A percentile compares a stretch with the other conserved stretches of the same genome.
These are phyloP conservation scores for Trichosporon sp. DNA, from an alignment of 1,284 basidiomycete genomes.

Conservation along the genomic window DNA sequence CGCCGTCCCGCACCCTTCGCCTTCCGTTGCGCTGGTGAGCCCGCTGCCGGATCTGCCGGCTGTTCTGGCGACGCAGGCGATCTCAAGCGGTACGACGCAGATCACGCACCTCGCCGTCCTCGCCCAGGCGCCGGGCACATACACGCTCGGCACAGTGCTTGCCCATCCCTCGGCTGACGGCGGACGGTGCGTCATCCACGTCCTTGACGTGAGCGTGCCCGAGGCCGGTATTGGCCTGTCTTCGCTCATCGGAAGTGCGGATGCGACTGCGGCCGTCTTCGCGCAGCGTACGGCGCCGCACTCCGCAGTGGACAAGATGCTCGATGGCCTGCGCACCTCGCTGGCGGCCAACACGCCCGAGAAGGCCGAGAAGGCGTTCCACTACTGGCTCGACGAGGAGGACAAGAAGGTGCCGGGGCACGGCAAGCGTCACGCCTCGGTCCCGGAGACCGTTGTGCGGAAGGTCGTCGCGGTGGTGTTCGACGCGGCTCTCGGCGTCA, in stretches of 20 bases:
- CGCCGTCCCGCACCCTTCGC: conserved; percentile 23
- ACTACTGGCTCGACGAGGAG: conserved; percentile 16
- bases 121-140: conserved; percentile 12
- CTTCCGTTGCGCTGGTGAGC: conserved; percentile 30
- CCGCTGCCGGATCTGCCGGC: conserved; percentile 28
- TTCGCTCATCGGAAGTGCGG: conserved; percentile 29
- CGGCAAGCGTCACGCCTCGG: not conserved
- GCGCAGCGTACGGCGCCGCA: not conserved
- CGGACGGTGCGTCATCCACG: conserved; percentile 35
- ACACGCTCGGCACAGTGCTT: conserved; percentile 16
- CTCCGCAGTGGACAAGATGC: not conserved
- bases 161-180: conserved; percentile 6
- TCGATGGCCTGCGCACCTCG: conserved; percentile 6
- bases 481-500: conserved; percentile 18
- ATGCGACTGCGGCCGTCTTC: conserved; percentile 24
- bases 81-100: conserved; percentile 22
- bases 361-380: conserved; percentile 16
- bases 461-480: conserved; percentile 23
- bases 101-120: conserved; percentile 29
- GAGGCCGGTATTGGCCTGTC: conserved; percentile 35
- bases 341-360: conserved; percentile 10
- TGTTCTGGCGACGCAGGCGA: conserved; percentile 20
- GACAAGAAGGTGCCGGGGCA: conserved; percentile 5
- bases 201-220: conserved; percentile 32
- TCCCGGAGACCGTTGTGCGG: conserved; percentile 10